Evolutionary conservation across 2,329 filamentous ascomycete genomes (phyloP).

Genomic region (Dryadomyces quercivorus): DNA sequence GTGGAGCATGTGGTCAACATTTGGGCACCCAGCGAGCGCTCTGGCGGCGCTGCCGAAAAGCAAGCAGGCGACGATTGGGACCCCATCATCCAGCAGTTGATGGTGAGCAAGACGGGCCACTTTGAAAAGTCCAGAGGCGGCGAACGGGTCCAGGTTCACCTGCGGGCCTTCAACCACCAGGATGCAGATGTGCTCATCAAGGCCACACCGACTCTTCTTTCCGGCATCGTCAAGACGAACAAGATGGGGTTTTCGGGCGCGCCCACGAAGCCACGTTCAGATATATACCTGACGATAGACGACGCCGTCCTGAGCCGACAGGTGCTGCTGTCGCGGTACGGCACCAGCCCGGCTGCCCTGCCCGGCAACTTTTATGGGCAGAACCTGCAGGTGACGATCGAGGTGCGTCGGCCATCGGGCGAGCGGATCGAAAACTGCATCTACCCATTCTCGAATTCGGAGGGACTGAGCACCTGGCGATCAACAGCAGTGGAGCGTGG

Average conservation of each 20-base stretch:
- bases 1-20: conserved; percentile 65
- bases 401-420: conserved; percentile 69
- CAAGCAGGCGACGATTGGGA: conserved; percentile 57
- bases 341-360: conserved; percentile 63
- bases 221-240: conserved; percentile 66
- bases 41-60: conserved; percentile 35
- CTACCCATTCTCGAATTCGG: conserved; percentile 69
- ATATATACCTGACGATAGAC: conserved; percentile 84
- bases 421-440: conserved; percentile 83
- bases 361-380: conserved; percentile 48
- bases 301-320: conserved; percentile 70
- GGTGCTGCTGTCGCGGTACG: conserved; percentile 51
- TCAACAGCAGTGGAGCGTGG: conserved; percentile 70
- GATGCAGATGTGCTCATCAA: conserved; percentile 75
- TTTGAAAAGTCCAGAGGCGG: conserved; percentile 63
- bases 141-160: conserved; percentile 66
- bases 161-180: conserved; percentile 64
- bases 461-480: conserved; percentile 73
- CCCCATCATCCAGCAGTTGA: conserved; percentile 58
- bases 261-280: conserved; percentile 75
- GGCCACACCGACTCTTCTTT: conserved; percentile 75
- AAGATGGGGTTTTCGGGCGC: conserved; percentile 93
- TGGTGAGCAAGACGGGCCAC: conserved; percentile 59
- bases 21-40: conserved; percentile 52
- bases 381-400: conserved; percentile 79